These are phyloP conservation scores for Amanita molliuscula DNA, from an alignment of 768 basidiomycete genomes.

Conservation along the genomic window DNA sequence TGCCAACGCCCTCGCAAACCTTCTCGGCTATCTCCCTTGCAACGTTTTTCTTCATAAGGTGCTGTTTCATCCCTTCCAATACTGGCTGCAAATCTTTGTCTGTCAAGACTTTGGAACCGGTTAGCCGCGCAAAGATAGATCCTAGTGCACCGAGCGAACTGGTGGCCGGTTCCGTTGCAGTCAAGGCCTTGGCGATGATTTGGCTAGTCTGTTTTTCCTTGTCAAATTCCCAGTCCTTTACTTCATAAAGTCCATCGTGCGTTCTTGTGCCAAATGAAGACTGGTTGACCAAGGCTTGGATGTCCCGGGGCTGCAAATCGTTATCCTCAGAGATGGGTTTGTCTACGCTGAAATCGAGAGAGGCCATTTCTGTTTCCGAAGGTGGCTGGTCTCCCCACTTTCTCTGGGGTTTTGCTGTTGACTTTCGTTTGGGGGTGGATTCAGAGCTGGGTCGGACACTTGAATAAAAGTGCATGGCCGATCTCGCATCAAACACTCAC, in stretches of 20 bases:
- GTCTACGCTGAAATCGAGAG: slow-evolving; percentile 77
- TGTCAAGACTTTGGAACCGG: slow-evolving; percentile 75
- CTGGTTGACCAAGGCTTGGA: slow-evolving; percentile 56
- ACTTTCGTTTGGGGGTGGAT: slow-evolving; percentile 47
- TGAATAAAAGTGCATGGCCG: background rate
- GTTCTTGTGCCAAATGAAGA: slow-evolving; percentile 70
- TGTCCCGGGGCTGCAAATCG: slow-evolving; percentile 31
- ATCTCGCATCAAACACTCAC: slow-evolving; percentile 31
- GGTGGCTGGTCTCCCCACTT: slow-evolving; percentile 88
- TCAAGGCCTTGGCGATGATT: slow-evolving; percentile 42
- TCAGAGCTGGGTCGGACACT: slow-evolving; percentile 38
- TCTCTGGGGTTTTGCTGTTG: slow-evolving; percentile 63
- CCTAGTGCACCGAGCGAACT: slow-evolving; percentile 57
- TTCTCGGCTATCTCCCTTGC: slow-evolving; percentile 93
- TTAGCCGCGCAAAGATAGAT: slow-evolving; percentile 75
- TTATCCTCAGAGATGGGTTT: slow-evolving; percentile 27
- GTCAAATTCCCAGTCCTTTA: slow-evolving; percentile 75
- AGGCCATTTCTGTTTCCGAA: slow-evolving; percentile 84
- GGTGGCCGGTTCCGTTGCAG: slow-evolving; percentile 25
- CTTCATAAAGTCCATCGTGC: slow-evolving; percentile 55
- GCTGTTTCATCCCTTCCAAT: slow-evolving; percentile 90
- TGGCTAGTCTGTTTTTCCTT: slow-evolving; percentile 23
- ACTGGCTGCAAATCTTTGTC: slow-evolving; percentile 81
- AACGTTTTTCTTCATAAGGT: slow-evolving; percentile 98
- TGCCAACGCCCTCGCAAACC: slow-evolving; percentile 90